Base-by-base conservation (phyloP, 2,329 filamentous ascomycete genomes). In the Diaporthe vaccinii region DNA sequence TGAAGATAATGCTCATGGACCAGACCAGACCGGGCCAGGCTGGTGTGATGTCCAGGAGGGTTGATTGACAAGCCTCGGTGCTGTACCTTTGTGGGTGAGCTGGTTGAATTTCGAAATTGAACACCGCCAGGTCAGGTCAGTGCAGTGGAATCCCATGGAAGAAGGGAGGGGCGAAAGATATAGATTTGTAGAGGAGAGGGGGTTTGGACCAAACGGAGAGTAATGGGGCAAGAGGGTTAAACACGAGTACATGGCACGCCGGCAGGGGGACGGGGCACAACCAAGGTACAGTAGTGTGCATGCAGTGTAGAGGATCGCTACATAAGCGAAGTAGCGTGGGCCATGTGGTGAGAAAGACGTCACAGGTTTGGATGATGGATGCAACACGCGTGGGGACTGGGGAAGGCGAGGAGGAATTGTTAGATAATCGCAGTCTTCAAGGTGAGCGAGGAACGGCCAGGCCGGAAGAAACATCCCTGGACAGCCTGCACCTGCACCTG, bases 291-390 rank as follows among this genome's bases (percentile, higher is more conserved):
- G 8, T 49, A n/a, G 22, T 25, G 10, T 25, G 4, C 10, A 12
- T 14, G n/a, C 49, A 25, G 22, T 22, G 10, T n/a, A n/a, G 25
- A 28, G 25, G 51, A 14, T 4, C 20, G 61, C 20, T n/a, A 46
- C 61, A n/a, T 36, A 28, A 28, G 41, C 44, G 28, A 67, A 20
- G 46, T 68, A 68, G 46, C 46, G 62, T 36, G 22, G 44, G 44
- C 62, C 28, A 15, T 20, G 65, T 53, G n/a, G 44, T 49, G 65
- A 68, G 65, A 15, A 53, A 53, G 65, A 68, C 59, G 17, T 53
- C n/a, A 53, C 65, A 25, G 31, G 22, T 68, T 20, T 53, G 31
- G 65, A 39, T 51, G 62, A 34, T 7, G 44, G 62, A 36, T 68
- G 65, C 28, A 51, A 51, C 20, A 14, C 3, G 41, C 44, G 61